Evolutionary conservation across 2,329 filamentous ascomycete species (phyloP).

Genomic region (Diaporthe vaccinii): DNA sequence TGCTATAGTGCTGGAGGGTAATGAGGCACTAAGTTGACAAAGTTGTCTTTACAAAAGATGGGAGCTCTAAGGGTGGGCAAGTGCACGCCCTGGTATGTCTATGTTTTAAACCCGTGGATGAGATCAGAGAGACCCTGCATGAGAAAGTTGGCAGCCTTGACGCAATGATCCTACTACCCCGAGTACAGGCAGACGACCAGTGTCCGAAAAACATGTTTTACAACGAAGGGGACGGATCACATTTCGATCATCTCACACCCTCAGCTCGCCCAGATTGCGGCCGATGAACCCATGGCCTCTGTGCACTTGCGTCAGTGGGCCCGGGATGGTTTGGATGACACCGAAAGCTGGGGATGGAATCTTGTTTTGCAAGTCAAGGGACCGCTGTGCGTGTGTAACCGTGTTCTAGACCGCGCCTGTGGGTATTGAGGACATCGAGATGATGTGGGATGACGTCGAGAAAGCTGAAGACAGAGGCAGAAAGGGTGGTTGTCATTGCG

Average conservation of each 20-base stretch:
- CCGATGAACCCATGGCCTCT: constrained; percentile 15
- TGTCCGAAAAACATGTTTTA: constrained; percentile 35
- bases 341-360: constrained; percentile 34
- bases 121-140: constrained; percentile 36
- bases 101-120: constrained; percentile 37
- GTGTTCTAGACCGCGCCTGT: constrained; percentile 33
- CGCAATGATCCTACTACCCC: constrained; percentile 36
- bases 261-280: not conserved
- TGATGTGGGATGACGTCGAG: constrained; percentile 40
- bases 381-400: constrained; percentile 12
- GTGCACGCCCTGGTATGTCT: constrained; percentile 38
- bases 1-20: not conserved
- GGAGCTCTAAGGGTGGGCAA: constrained; percentile 11
- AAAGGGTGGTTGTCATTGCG: constrained; percentile 2
- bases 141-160: constrained; percentile 42
- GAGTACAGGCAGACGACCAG: constrained; percentile 1
- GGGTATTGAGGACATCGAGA: constrained; percentile 27
- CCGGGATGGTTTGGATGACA: constrained; percentile 3
- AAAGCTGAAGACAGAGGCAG: constrained; percentile 28
- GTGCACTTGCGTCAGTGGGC: constrained; percentile 39
- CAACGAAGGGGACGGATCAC: constrained; percentile 19
- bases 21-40: constrained; percentile 15
- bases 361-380: constrained; percentile 37
- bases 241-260: constrained; percentile 31
- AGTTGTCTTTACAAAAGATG: constrained; percentile 19